Conservation (phyloP, 305 asterid genomes). For the Solanum aculeatissimum region DNA sequence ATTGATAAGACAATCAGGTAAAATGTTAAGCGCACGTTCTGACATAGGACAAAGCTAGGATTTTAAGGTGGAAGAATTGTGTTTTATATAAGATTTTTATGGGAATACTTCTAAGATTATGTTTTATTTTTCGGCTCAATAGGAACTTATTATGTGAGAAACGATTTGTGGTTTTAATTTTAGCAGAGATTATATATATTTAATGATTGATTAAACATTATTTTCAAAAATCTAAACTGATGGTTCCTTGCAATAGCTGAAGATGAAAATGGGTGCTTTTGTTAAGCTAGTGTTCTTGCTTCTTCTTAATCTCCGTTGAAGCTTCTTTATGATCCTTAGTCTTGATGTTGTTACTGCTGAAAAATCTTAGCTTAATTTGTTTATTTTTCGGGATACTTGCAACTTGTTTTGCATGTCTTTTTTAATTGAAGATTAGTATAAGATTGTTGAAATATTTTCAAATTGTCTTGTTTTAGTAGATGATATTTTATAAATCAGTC, state of each 20-base stretch:
- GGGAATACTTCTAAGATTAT: neutral
- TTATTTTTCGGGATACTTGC: neutral
- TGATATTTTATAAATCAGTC: neutral
- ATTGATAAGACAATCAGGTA: neutral
- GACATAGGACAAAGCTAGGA: conserved; percentile 28
- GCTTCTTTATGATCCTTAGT: conserved; percentile 56
- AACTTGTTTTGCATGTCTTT: neutral
- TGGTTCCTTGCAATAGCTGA: neutral
- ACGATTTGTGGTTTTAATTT: neutral
- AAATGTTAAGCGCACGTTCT: conserved; percentile 25
- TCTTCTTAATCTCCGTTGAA: conserved; percentile 54
- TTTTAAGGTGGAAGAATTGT: conserved; percentile 5
- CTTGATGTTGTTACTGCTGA: conserved; percentile 50
- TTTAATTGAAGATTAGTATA: neutral
- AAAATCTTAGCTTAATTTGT: conserved; percentile 54
- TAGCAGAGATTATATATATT: neutral
- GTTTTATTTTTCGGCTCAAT: neutral
- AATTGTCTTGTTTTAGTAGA: neutral
- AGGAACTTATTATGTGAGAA: neutral
- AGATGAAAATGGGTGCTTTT: conserved; percentile 31
- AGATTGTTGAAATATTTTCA: neutral
- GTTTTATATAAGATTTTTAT: neutral
- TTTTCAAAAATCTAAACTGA: neutral
- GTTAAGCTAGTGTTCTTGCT: conserved; percentile 37
- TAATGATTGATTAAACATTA: neutral